Base-by-base conservation (phyloP, 2,329 filamentous ascomycete genomes). In the Alternaria sp. region DNA sequence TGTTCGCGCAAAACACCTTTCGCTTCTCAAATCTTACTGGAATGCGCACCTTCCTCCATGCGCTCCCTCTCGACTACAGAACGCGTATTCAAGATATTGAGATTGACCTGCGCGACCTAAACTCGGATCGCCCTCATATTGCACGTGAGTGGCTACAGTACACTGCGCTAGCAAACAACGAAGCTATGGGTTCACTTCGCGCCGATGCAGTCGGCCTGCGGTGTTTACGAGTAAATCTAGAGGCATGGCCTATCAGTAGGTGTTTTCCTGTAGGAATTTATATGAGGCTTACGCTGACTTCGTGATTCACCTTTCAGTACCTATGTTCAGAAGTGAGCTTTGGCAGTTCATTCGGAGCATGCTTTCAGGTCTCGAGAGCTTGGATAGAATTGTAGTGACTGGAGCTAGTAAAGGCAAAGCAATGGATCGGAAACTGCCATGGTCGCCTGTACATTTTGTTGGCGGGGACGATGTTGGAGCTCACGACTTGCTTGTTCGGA, bases 71-170 rank as follows among this genome's bases (percentile, higher is more conserved):
- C 6, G 49, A 61, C 11, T 59, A 70, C 52, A 63, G 66, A 38
- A 57, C 62, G 4, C 61, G 64, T 20, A 64, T 81, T 5, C 64
- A 66, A 2, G 71, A 77, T 51, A 55, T 81, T n/a, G 77, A 79
- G 39, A 69, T 81, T 44, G 77, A 80, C 56, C 65, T 78, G 11
- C 69, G 73, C 11, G 66, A 67, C 28, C 65, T 79, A 5, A 57
- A 72, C 51, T 67, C 65, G 16, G 65, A 68, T 46, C 69, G 70
- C 16, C 68, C 69, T 3, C 59, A 61, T 1, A 53, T 73, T 16
- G 69, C 66, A 24, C 66, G 67, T 32, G 79, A 78, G 52, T 80
- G 78, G 78, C 51, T 76, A 8, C 73, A 75, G 12, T 79, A 80
- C 61, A 68, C 78, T 18, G 62, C 71, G 1, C 73, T 67, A 66